phyloP scores from a whole-genome alignment of 2,329 filamentous ascomycete genomes.

The Epichloe sibirici region DNA sequence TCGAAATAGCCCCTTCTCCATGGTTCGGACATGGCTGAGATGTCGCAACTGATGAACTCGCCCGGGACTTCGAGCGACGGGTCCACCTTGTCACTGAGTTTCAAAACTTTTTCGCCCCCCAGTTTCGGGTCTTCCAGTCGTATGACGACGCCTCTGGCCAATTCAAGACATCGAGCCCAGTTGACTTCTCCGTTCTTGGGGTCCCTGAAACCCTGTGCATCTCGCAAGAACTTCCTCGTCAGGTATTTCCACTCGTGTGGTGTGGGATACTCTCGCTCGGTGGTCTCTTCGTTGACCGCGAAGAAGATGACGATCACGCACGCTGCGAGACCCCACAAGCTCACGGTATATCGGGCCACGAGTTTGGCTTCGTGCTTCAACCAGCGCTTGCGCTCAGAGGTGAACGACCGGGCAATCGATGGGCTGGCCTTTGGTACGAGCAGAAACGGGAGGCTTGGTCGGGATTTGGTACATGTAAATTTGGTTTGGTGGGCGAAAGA shows the following conservation, averaged over 20 bases:
- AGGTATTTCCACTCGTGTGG: slow-evolving; percentile 70
- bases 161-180: slow-evolving; percentile 55
- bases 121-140: slow-evolving; percentile 56
- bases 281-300: slow-evolving; percentile 58
- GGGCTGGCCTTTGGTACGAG: slow-evolving; percentile 34
- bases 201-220: slow-evolving; percentile 47
- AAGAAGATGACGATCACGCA: slow-evolving; percentile 49
- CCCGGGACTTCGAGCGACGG: slow-evolving; percentile 54
- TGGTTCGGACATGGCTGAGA: slow-evolving; percentile 63
- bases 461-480: slow-evolving; percentile 17
- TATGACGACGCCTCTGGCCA: slow-evolving; percentile 46
- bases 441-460: slow-evolving; percentile 35
- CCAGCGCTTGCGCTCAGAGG: slow-evolving; percentile 63
- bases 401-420: slow-evolving; percentile 57
- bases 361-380: slow-evolving; percentile 59
- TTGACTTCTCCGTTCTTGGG: slow-evolving; percentile 42
- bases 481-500: slow-evolving; percentile 17
- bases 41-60: slow-evolving; percentile 51
- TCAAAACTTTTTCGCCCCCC: slow-evolving; percentile 55
- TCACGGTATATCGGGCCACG: slow-evolving; percentile 54
- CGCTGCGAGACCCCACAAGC: slow-evolving; percentile 50
- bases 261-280: slow-evolving; percentile 67
- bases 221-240: slow-evolving; percentile 55
- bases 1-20: slow-evolving; percentile 85
- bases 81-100: slow-evolving; percentile 50